A percentile compares a stretch with the other conserved stretches of the same genome.
Conservation (phyloP, 306 rosid genomes). For the Prunus dulcis region DNA sequence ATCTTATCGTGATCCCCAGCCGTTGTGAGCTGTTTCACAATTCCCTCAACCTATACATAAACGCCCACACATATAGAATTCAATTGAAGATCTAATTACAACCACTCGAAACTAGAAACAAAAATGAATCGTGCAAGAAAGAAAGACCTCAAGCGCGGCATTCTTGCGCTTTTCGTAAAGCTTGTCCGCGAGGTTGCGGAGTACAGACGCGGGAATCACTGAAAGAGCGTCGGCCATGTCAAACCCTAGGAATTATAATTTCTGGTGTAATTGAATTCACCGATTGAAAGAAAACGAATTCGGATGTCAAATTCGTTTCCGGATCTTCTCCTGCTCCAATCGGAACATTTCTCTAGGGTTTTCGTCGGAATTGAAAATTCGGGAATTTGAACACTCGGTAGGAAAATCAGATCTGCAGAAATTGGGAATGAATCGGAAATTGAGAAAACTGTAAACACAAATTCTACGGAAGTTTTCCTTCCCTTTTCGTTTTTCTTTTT, state of each 20-base stretch:
- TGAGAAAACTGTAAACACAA: background rate
- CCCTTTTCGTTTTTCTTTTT: background rate
- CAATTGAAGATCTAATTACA: slow-evolving; percentile 21
- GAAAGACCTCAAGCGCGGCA: slow-evolving; percentile 90
- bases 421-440: background rate
- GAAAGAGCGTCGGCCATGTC: slow-evolving; percentile 73
- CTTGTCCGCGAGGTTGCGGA: slow-evolving; percentile 94
- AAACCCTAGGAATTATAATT: slow-evolving; percentile 18
- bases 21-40: slow-evolving; percentile 77
- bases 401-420: slow-evolving; percentile 24
- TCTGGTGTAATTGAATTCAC: background rate
- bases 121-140: slow-evolving; percentile 25
- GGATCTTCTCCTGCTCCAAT: slow-evolving; percentile 53
- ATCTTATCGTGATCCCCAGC: slow-evolving; percentile 86
- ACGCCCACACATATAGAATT: slow-evolving; percentile 2
- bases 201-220: slow-evolving; percentile 65
- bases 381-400: background rate
- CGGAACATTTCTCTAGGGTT: slow-evolving; percentile 40
- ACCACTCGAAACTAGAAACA: slow-evolving; percentile 40
- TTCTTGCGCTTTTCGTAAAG: slow-evolving; percentile 98
- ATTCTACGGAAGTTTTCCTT: background rate
- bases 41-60: slow-evolving; percentile 74
- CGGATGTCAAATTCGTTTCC: slow-evolving; percentile 38
- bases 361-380: background rate
- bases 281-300: background rate